These are phyloP conservation scores for Aspergillus ruber DNA, from an alignment of 2,329 filamentous ascomycete genomes.

Conservation along the genomic window DNA sequence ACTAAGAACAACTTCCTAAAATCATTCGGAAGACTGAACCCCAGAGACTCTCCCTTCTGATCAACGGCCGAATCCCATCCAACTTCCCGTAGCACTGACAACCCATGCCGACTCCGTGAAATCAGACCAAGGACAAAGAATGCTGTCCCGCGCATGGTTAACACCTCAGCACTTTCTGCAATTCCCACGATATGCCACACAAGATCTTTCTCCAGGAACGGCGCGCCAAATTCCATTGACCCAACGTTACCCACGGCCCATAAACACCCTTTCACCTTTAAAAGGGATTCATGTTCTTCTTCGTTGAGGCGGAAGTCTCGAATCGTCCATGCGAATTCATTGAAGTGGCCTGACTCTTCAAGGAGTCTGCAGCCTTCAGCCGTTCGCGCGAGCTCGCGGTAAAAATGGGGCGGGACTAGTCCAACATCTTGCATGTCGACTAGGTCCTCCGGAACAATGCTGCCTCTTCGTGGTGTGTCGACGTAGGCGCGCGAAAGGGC, in stretches of 20 bases:
- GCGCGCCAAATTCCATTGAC: constrained; percentile 93
- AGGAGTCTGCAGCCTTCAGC: constrained; percentile 85
- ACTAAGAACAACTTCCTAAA: constrained; percentile 74
- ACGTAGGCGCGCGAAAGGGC: constrained; percentile 78
- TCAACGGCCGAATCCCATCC: constrained; percentile 93
- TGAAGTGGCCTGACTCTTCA: constrained; percentile 89
- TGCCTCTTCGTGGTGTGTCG: constrained; percentile 46
- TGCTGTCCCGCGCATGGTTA: constrained; percentile 89
- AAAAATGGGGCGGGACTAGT: constrained; percentile 90
- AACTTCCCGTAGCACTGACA: constrained; percentile 81
- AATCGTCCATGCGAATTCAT: constrained; percentile 85
- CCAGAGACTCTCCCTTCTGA: constrained; percentile 71
- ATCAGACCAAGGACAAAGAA: constrained; percentile 94
- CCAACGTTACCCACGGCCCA: constrained; percentile 98
- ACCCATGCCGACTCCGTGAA: constrained; percentile 81
- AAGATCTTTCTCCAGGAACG: constrained; percentile 84
- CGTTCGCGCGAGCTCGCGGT: constrained; percentile 87
- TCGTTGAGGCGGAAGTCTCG: constrained; percentile 78
- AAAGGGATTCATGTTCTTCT: constrained; percentile 75
- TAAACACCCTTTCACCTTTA: constrained; percentile 92
- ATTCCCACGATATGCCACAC: constrained; percentile 82
- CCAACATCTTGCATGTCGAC: constrained; percentile 53
- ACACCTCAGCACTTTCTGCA: constrained; percentile 77
- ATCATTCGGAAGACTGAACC: constrained; percentile 77
- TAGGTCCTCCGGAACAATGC: constrained; percentile 49